These are phyloP conservation scores for Raphanus raphanistrum DNA, from an alignment of 345 rosid genomes.

Conservation along the genomic window DNA sequence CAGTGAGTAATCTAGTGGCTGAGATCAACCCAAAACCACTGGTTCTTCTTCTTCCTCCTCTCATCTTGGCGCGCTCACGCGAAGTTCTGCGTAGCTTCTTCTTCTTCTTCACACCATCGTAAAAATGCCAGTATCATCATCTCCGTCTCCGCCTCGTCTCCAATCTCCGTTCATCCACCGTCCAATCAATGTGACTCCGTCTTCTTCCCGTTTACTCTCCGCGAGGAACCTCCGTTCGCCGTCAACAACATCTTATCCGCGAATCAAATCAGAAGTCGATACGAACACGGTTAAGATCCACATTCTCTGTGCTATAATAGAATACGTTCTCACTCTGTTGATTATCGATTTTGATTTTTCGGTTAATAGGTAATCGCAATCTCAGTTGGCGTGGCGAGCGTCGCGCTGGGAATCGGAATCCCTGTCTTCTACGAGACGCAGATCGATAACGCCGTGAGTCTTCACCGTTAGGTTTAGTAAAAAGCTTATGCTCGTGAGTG, in stretches of 20 bases:
- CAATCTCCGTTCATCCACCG: conserved; percentile 57
- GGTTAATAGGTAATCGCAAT: conserved; percentile 79
- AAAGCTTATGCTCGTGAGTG: neutral
- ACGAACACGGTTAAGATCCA: conserved; percentile 64
- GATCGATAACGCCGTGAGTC: conserved; percentile 80
- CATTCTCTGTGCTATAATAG: neutral
- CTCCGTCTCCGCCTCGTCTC: conserved; percentile 51
- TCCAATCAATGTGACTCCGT: conserved; percentile 49
- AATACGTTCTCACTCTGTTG: neutral
- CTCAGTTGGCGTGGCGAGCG: conserved; percentile 78
- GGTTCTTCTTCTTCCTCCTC: conserved; percentile 16
- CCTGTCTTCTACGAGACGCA: conserved; percentile 84
- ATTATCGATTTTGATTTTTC: neutral
- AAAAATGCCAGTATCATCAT: conserved; percentile 47
- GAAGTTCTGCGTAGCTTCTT: neutral
- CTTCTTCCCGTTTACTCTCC: conserved; percentile 20
- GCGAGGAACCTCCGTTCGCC: conserved; percentile 37
- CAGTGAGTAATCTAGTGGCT: conserved; percentile 29
- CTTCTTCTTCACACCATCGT: neutral
- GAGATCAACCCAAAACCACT: conserved; percentile 34
- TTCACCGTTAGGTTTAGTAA: neutral
- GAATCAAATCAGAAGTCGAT: conserved; percentile 79
- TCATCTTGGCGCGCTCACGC: conserved; percentile 42
- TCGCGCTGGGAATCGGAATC: conserved; percentile 80
- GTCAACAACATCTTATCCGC: conserved; percentile 47